phyloP scores from a whole-genome alignment of 2,329 filamentous ascomycete genomes.

The Fusarium kyushuense region DNA sequence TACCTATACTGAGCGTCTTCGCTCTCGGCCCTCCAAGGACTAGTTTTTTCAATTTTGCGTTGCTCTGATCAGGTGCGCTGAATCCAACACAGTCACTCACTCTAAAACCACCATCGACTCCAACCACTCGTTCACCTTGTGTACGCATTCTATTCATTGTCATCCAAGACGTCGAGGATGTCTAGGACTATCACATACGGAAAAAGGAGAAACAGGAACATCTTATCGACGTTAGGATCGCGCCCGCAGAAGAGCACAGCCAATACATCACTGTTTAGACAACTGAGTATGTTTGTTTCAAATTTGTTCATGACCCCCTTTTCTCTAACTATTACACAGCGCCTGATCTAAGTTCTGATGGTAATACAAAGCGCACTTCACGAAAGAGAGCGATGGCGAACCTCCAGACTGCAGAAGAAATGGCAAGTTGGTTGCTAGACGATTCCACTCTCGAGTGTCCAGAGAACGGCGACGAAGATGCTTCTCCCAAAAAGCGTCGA shows the following conservation, averaged over 20 bases:
- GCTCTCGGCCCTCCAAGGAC: not conserved
- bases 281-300: constrained; percentile 33
- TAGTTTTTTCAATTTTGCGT: constrained; percentile 13
- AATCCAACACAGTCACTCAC: not conserved
- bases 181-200: constrained; percentile 46
- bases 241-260: constrained; percentile 41
- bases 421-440: constrained; percentile 50
- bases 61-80: not conserved
- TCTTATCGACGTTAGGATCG: constrained; percentile 48
- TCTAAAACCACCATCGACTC: not conserved
- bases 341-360: not conserved
- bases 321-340: constrained; percentile 7
- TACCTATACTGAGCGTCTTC: not conserved
- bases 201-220: constrained; percentile 48
- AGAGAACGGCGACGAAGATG: constrained; percentile 8
- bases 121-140: not conserved
- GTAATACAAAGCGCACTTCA: constrained; percentile 16
- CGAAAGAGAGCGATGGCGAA: constrained; percentile 21
- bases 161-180: constrained; percentile 34
- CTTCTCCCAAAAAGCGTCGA: constrained; percentile 19
- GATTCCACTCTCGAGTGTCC: constrained; percentile 35
- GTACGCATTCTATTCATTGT: not conserved
- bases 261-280: constrained; percentile 28
- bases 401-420: constrained; percentile 41
- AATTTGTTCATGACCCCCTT: not conserved